Evolutionary conservation across 495 filamentous ascomycete genomes (phyloP).

Genomic region (Aspergillus saccharolyticus): DNA sequence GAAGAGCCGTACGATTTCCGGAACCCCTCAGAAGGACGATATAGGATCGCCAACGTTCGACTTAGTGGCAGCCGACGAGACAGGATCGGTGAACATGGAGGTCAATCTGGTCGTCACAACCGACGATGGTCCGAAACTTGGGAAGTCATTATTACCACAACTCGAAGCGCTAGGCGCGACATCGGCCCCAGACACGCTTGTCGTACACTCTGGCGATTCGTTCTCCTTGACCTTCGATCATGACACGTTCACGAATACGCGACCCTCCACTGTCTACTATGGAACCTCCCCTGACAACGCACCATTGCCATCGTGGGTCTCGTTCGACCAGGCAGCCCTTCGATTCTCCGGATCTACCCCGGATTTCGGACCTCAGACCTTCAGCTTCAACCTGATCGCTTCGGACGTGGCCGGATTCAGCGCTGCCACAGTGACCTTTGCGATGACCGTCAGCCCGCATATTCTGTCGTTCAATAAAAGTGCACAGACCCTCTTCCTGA

Average conservation of each 20-base stretch:
- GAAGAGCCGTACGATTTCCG: constrained; percentile 54
- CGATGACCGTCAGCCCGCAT: constrained; percentile 65
- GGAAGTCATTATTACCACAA: constrained; percentile 43
- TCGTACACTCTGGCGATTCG: constrained; percentile 40
- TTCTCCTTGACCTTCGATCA: constrained; percentile 44
- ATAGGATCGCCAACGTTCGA: constrained; percentile 51
- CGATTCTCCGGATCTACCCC: constrained; percentile 74
- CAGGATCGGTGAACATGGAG: constrained; percentile 51
- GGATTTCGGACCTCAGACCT: constrained; percentile 63
- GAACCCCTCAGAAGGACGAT: constrained; percentile 56
- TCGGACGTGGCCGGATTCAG: constrained; percentile 77
- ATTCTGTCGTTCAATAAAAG: constrained; percentile 57
- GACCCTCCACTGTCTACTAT: constrained; percentile 59
- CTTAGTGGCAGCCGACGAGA: constrained; percentile 56
- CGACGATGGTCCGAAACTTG: constrained; percentile 46
- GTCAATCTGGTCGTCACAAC: constrained; percentile 60
- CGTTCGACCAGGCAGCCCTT: constrained; percentile 60
- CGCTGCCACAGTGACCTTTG: constrained; percentile 59
- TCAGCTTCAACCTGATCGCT: constrained; percentile 68
- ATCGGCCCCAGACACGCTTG: constrained; percentile 41
- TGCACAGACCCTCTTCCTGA: constrained; percentile 54
- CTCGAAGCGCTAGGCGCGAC: constrained; percentile 41
- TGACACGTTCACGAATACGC: constrained; percentile 46
- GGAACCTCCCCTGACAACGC: constrained; percentile 71
- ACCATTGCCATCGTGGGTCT: constrained; percentile 83